Evolutionary conservation across 169 alveolate genomes (phyloP).

Genomic region (Babesia caballi): DNA sequence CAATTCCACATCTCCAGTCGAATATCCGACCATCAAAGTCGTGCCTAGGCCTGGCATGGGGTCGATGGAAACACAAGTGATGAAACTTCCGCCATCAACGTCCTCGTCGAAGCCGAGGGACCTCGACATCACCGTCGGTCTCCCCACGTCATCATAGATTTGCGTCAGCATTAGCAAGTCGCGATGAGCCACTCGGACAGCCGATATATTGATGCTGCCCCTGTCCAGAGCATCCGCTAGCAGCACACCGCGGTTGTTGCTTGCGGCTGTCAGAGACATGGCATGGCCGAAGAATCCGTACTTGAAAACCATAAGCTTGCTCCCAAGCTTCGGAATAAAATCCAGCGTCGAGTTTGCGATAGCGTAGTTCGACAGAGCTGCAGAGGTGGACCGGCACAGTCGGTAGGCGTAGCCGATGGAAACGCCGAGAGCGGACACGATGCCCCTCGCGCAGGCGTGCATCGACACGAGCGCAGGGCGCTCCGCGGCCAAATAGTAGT

Average conservation of each 20-base stretch:
- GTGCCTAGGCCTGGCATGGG: conserved; percentile 25
- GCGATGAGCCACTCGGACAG: background rate
- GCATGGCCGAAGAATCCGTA: conserved; percentile 33
- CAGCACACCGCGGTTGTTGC: background rate
- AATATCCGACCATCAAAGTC: conserved; percentile 17
- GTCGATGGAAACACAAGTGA: conserved; percentile 26
- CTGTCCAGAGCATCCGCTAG: conserved; percentile 3
- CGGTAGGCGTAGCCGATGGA: background rate
- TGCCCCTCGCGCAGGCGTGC: background rate
- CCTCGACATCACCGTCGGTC: background rate
- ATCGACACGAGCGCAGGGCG: conserved; percentile 15
- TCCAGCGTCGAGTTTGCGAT: background rate
- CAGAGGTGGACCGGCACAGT: conserved; percentile 6
- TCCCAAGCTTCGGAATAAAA: background rate
- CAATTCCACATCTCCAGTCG: conserved; percentile 12
- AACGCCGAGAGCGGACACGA: background rate
- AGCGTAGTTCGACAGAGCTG: conserved; percentile 1
- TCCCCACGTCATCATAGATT: background rate
- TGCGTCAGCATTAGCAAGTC: conserved; percentile 13
- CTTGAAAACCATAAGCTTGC: conserved; percentile 32
- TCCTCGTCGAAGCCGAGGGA: conserved; percentile 22
- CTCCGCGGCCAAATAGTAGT: conserved; percentile 13
- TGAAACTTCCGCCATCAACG: background rate
- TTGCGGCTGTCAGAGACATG: background rate
- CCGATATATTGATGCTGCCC: conserved; percentile 15